A percentile compares a stretch with the other conserved stretches of the same genome.
phyloP scores from a whole-genome alignment of 352 stramenopile species.

The Pythium guiyangense region DNA sequence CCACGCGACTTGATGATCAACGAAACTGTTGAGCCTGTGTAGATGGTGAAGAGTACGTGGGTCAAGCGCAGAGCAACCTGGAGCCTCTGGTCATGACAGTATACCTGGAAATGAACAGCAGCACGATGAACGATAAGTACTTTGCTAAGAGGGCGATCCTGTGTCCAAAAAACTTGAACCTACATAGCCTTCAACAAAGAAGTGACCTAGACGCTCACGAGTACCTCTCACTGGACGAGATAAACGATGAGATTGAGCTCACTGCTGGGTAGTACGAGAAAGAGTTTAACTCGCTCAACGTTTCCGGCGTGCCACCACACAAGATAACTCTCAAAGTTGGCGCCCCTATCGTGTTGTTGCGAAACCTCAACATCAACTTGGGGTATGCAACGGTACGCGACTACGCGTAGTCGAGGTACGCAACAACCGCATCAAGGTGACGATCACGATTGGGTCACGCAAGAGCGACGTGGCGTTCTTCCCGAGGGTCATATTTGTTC shows the following conservation, averaged over 20 bases:
- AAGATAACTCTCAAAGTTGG: too few species aligned
- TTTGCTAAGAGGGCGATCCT: too few species aligned
- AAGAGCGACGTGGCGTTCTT: too few species aligned
- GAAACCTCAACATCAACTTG: constrained; percentile 9
- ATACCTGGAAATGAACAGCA: constrained; percentile 65
- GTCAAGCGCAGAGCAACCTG: too few species aligned
- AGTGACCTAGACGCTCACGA: too few species aligned
- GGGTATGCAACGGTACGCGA: neutral
- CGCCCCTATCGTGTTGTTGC: constrained; percentile 11
- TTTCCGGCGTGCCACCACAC: too few species aligned
- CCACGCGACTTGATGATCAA: constrained; percentile 97
- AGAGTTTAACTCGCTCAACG: constrained; percentile 79
- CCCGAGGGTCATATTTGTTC: too few species aligned
- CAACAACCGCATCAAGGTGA: constrained; percentile 1
- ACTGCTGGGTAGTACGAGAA: constrained; percentile 81
- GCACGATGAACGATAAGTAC: constrained; percentile 79
- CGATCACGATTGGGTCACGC: too few species aligned
- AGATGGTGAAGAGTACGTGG: constrained; percentile 98
- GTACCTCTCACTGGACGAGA: too few species aligned
- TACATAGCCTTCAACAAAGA: too few species aligned
- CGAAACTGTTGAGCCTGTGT: constrained; percentile 96
- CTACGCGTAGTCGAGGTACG: too few species aligned
- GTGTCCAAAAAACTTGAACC: too few species aligned
- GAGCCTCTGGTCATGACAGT: neutral
- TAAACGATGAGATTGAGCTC: constrained; percentile 85